A percentile compares a stretch with the other conserved stretches of the same genome.
These are phyloP conservation scores for Sporothrix curviconia DNA, from an alignment of 2,329 filamentous ascomycete genomes.

Conservation along the genomic window DNA sequence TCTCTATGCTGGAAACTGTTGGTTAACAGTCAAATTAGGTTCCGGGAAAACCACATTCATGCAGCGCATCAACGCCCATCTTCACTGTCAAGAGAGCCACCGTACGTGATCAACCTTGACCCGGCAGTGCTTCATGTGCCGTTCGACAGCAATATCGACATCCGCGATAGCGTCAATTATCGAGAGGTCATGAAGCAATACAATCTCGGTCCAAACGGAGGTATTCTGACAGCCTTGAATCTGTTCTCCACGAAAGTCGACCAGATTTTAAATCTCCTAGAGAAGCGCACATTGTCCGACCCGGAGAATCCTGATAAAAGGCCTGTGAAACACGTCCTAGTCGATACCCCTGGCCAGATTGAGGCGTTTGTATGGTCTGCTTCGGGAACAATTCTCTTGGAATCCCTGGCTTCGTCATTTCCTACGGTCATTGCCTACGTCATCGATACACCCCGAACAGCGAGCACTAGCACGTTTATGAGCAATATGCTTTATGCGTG, in stretches of 20 bases:
- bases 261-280: conserved; percentile 80
- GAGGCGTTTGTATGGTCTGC: conserved; percentile 99
- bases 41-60: conserved; percentile 99
- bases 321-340: conserved; percentile 73
- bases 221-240: conserved; percentile 91
- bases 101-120: conserved; percentile 96
- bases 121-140: conserved; percentile 89
- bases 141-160: conserved; percentile 97
- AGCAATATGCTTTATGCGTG: conserved; percentile 99
- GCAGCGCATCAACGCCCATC: conserved; percentile 92
- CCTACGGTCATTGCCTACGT: conserved; percentile 96
- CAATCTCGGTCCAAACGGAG: conserved; percentile 93
- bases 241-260: conserved; percentile 98
- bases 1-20: too few species aligned
- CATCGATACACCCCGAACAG: conserved; percentile 90
- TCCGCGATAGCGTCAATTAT: conserved; percentile 97
- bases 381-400: conserved; percentile 86
- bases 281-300: conserved; percentile 72
- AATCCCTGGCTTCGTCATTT: conserved; percentile 86
- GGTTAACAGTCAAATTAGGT: conserved; percentile 40
- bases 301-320: conserved; percentile 53
- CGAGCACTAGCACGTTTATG: conserved; percentile 96
- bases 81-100: conserved; percentile 73
- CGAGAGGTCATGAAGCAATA: conserved; percentile 99
- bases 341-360: conserved; percentile 96